These are phyloP conservation scores for Phyllachora maydis DNA, from an alignment of 2,329 filamentous ascomycete species.

Conservation along the genomic window DNA sequence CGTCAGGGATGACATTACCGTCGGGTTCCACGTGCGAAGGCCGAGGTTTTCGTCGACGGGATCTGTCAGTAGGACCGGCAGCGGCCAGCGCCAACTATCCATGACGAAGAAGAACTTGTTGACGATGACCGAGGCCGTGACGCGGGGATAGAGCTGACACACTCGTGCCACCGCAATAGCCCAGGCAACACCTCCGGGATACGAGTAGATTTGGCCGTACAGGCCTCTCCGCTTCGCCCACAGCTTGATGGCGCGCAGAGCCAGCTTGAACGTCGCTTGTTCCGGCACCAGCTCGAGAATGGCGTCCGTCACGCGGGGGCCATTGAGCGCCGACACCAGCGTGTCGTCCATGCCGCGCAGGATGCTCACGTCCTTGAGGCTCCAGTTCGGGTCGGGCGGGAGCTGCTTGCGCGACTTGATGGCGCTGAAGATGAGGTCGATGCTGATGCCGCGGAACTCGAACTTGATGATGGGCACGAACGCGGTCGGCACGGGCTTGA, in stretches of 20 bases:
- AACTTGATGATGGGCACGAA: slow-evolving; percentile 97
- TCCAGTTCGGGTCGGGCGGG: slow-evolving; percentile 43
- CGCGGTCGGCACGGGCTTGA: slow-evolving; percentile 71
- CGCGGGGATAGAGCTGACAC: slow-evolving; percentile 89
- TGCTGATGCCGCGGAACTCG: slow-evolving; percentile 74
- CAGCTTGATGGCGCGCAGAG: slow-evolving; percentile 79
- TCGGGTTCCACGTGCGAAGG: slow-evolving; percentile 82
- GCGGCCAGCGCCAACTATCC: slow-evolving; percentile 80
- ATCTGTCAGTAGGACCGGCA: slow-evolving; percentile 74
- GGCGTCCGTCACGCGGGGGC: slow-evolving; percentile 83
- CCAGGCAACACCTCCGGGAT: slow-evolving; percentile 92
- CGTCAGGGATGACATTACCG: too few species aligned
- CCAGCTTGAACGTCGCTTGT: slow-evolving; percentile 71
- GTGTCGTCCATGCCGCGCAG: slow-evolving; percentile 72
- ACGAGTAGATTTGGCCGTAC: slow-evolving; percentile 92
- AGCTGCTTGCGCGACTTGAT: slow-evolving; percentile 51
- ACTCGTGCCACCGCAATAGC: slow-evolving; percentile 93
- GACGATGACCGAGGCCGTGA: slow-evolving; percentile 71
- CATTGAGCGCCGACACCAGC: slow-evolving; percentile 78
- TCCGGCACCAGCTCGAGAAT: slow-evolving; percentile 80
- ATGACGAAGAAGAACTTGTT: slow-evolving; percentile 91
- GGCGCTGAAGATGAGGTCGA: slow-evolving; percentile 80
- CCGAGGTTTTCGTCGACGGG: slow-evolving; percentile 60
- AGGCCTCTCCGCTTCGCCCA: slow-evolving; percentile 89
- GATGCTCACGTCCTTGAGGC: slow-evolving; percentile 65